phyloP scores from a whole-genome alignment of 2,329 filamentous ascomycete genomes.

The Hypomyces rosellus region DNA sequence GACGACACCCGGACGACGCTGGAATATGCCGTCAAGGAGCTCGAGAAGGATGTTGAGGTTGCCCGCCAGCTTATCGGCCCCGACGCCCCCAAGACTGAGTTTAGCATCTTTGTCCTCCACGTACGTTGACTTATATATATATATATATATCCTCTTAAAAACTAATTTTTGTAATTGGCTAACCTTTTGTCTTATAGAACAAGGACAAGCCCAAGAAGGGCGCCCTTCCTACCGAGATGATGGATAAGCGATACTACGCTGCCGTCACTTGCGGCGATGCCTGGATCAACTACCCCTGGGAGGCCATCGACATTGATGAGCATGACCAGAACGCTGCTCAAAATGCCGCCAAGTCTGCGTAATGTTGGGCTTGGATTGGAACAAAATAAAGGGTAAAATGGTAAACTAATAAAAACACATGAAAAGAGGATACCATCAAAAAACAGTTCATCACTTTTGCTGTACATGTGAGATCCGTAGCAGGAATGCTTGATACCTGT shows the following conservation, averaged over 20 bases:
- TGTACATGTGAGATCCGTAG: background rate
- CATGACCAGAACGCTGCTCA: slow-evolving; percentile 67
- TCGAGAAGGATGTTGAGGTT: slow-evolving; percentile 87
- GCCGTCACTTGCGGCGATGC: slow-evolving; percentile 85
- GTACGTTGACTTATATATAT: slow-evolving; percentile 48
- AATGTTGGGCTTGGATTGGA: background rate
- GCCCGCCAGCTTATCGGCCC: slow-evolving; percentile 69
- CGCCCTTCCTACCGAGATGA: slow-evolving; percentile 68
- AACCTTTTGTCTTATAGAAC: slow-evolving; percentile 51
- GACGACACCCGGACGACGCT: slow-evolving; percentile 92
- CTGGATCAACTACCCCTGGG: slow-evolving; percentile 99
- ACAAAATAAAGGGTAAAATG: slow-evolving; percentile 2
- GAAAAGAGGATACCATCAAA: slow-evolving; percentile 2
- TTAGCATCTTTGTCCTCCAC: slow-evolving; percentile 93
- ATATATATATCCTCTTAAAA: no score
- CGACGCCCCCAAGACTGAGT: slow-evolving; percentile 65
- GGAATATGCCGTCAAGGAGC: slow-evolving; percentile 86
- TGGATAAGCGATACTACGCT: slow-evolving; percentile 71
- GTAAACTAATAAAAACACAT: slow-evolving; percentile 1
- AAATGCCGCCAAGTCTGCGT: slow-evolving; percentile 16
- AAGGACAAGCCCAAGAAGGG: slow-evolving; percentile 98
- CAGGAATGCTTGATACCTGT: background rate
- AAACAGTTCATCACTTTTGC: background rate
- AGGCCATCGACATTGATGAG: slow-evolving; percentile 88
- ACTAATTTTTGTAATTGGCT: no score